These are phyloP conservation scores for Usnea hakonensis DNA, from an alignment of 495 filamentous ascomycete genomes.

Conservation along the genomic window DNA sequence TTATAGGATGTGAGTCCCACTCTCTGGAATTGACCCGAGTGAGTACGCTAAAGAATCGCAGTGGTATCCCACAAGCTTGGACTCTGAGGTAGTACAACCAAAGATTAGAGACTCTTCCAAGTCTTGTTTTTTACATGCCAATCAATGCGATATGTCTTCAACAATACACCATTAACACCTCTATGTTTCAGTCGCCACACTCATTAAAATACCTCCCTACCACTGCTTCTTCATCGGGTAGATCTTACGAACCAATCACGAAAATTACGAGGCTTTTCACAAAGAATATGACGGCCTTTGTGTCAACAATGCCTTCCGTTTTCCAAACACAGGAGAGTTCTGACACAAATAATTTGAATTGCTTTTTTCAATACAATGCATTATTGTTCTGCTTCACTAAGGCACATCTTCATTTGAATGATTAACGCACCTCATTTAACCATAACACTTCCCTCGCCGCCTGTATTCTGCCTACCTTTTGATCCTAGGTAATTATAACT, in stretches of 20 bases:
- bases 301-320: not conserved
- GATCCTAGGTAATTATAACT: conserved; percentile 2
- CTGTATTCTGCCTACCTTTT: not conserved
- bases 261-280: not conserved
- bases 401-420: not conserved
- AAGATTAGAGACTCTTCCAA: not conserved
- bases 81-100: conserved; percentile 8
- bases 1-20: conserved; percentile 53
- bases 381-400: not conserved
- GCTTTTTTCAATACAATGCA: not conserved
- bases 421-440: not conserved
- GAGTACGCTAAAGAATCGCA: conserved; percentile 7
- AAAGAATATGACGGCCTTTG: not conserved
- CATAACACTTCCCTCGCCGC: not conserved
- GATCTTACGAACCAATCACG: not conserved
- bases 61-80: conserved; percentile 24
- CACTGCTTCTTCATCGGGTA: too few relatives aligned
- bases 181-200: too few relatives aligned
- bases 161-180: too few relatives aligned
- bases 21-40: not conserved
- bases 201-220: too few relatives aligned
- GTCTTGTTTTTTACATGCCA: not conserved
- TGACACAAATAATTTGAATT: not conserved
- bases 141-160: not conserved
- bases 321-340: not conserved